phyloP scores from a whole-genome alignment of 1,139 yeast genomes.

The Pichia sp. region DNA sequence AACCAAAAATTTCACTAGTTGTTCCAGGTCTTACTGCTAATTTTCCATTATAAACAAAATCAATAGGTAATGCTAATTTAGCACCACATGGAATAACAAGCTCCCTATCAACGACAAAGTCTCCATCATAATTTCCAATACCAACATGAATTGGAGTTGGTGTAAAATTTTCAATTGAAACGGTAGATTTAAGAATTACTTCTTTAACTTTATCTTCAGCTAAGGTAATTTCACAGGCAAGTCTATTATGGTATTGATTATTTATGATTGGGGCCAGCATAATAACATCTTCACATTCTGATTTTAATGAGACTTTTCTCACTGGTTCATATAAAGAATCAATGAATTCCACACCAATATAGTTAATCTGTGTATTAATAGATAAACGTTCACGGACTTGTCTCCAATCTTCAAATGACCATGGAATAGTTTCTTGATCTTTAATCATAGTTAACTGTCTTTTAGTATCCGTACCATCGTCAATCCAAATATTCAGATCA shows the following conservation, averaged over 20 bases:
- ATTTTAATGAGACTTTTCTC: constrained; percentile 56
- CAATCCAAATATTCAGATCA: constrained; percentile 72
- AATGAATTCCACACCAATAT: constrained; percentile 54
- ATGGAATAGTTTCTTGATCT: constrained; percentile 53
- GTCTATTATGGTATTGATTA: constrained; percentile 54
- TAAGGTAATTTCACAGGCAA: constrained; percentile 64
- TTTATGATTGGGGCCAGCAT: constrained; percentile 55
- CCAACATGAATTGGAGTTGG: constrained; percentile 51
- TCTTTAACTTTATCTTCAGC: constrained; percentile 75
- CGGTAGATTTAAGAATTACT: constrained; percentile 69
- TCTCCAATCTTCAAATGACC: constrained; percentile 97
- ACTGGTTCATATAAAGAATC: constrained; percentile 52
- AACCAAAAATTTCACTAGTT: constrained; percentile 44
- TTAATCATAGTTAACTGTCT: constrained; percentile 36
- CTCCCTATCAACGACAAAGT: constrained; percentile 27
- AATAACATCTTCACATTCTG: constrained; percentile 79
- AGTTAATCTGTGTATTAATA: constrained; percentile 54
- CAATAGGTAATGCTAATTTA: constrained; percentile 65
- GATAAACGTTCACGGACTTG: constrained; percentile 73
- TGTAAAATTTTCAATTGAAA: constrained; percentile 65
- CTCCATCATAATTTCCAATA: constrained; percentile 32
- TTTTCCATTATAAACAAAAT: constrained; percentile 52
- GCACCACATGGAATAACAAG: constrained; percentile 47
- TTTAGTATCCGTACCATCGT: constrained; percentile 29
- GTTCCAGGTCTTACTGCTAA: constrained; percentile 59